Percentiles rank a stretch among this genome's conserved stretches.
phyloP scores from a whole-genome alignment of 345 rosid species.

The Eutrema japonicum region DNA sequence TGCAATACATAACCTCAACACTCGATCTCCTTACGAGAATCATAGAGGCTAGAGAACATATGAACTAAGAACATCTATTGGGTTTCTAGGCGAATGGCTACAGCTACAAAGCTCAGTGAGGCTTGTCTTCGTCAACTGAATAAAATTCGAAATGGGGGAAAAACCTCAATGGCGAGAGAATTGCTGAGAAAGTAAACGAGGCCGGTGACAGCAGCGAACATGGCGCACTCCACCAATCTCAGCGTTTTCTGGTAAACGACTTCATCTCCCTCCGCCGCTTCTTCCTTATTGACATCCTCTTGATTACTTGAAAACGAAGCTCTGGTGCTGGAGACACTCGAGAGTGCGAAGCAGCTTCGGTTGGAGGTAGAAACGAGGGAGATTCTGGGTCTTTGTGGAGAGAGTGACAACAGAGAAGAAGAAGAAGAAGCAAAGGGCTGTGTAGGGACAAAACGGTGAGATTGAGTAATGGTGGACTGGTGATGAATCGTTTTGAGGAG shows the following conservation, averaged over 20 bases:
- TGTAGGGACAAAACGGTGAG: conserved; percentile 29
- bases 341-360: conserved; percentile 48
- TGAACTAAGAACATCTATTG: not conserved
- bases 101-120: not conserved
- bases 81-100: not conserved
- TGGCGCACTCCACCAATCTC: conserved; percentile 90
- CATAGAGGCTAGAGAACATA: not conserved
- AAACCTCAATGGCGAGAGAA: conserved; percentile 89
- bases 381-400: conserved; percentile 28
- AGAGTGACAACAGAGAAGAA: conserved; percentile 22
- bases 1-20: not conserved
- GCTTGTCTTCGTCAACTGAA: not conserved
- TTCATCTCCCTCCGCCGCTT: conserved; percentile 52
- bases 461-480: conserved; percentile 37
- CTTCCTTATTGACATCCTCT: conserved; percentile 48
- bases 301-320: conserved; percentile 41
- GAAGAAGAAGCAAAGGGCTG: conserved; percentile 36
- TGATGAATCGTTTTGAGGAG: conserved; percentile 51
- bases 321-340: conserved; percentile 47
- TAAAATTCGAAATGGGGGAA: not conserved
- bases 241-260: conserved; percentile 69
- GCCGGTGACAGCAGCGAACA: conserved; percentile 90
- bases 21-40: not conserved
- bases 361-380: conserved; percentile 38
- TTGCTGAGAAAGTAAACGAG: conserved; percentile 89